These are phyloP conservation scores for Taphrina populina DNA, from an alignment of 1,139 yeast species.

Conservation along the genomic window DNA sequence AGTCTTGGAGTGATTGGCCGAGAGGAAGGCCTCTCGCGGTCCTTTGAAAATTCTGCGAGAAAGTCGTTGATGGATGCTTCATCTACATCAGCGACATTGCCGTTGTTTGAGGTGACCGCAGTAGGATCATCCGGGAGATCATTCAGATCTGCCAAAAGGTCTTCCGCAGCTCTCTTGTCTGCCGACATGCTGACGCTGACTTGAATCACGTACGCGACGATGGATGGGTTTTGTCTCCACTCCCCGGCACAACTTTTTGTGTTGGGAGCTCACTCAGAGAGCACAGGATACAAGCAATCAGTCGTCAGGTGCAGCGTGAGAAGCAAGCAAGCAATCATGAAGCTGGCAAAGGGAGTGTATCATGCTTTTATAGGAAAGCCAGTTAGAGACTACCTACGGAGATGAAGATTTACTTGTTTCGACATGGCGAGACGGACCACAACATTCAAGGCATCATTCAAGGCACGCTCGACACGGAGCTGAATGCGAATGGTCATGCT, in stretches of 20 bases:
- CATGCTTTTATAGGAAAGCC: not conserved
- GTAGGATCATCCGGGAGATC: conserved; percentile 18
- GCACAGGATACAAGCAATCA: no score
- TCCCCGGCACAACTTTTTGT: no score
- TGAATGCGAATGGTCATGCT: conserved; percentile 16
- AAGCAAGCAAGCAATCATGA: no score
- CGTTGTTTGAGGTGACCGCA: not conserved
- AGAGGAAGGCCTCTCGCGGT: conserved; percentile 16
- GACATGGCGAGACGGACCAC: conserved; percentile 30
- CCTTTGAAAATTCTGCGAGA: conserved; percentile 28
- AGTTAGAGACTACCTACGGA: not conserved
- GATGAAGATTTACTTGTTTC: conserved; percentile 23
- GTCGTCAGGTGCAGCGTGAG: no score
- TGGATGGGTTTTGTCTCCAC: no score
- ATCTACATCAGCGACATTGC: conserved; percentile 14
- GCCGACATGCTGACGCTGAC: conserved; percentile 12
- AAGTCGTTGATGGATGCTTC: conserved; percentile 32
- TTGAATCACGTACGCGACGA: no score
- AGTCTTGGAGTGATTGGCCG: conserved; percentile 25
- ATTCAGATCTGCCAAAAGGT: conserved; percentile 18
- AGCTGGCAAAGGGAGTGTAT: no score
- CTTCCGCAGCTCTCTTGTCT: conserved; percentile 21
- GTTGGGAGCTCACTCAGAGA: no score
- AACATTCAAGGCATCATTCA: conserved; percentile 23
- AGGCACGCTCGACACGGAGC: conserved; percentile 27